Evolutionary conservation across 257 asterid species (phyloP), one percentile per base, ranked within the genome.

Genomic region (Handroanthus guayacan): DNA sequence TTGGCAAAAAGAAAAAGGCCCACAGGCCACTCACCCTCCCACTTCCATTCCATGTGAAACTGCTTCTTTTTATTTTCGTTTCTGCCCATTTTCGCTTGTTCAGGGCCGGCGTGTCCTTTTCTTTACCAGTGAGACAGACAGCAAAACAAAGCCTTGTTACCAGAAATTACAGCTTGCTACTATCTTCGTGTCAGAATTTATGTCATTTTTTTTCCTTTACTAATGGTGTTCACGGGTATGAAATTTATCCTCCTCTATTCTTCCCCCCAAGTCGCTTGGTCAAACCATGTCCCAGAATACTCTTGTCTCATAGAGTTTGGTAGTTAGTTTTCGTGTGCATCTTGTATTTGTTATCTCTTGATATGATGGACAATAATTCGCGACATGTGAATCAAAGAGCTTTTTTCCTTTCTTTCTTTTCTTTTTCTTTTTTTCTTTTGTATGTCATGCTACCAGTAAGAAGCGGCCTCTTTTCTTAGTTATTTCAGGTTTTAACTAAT

Each of bases 41-140:
- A 11, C 60, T 51, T 45, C 62, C 81, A 67, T 80, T 67, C 51
- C 76, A 69, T 78, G 82, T 83, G 87, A 80, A 77, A 66, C 80
- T 41, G 36, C 56, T 47, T 77, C 63, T 48, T 54, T 14, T 9
- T 9, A 41, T 36, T 36, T 14, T 13, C 13, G 41, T 36, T 36
- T 36, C 5, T 8, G 34, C 64, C 67, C 57, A 76, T 66, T 54
- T 25, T 36, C 73, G 38, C 25, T 64, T 75, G 37, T 38, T 60
- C 9, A 39, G 31, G 31, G 12, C 45, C 34, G 31, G 12, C 45
- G 34, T 61, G 79, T 71, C 84, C 25, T 41, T 82, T 82, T 72
- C 70, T 36, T 20, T 41, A 5, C 9, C 16, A 67, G 16, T 58
- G 31, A 47, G 70, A 68, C 81, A 68, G 13, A 68, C 81, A 68